These are phyloP conservation scores for Termitomyces sp. DNA, from an alignment of 768 basidiomycete species.

Conservation along the genomic window DNA sequence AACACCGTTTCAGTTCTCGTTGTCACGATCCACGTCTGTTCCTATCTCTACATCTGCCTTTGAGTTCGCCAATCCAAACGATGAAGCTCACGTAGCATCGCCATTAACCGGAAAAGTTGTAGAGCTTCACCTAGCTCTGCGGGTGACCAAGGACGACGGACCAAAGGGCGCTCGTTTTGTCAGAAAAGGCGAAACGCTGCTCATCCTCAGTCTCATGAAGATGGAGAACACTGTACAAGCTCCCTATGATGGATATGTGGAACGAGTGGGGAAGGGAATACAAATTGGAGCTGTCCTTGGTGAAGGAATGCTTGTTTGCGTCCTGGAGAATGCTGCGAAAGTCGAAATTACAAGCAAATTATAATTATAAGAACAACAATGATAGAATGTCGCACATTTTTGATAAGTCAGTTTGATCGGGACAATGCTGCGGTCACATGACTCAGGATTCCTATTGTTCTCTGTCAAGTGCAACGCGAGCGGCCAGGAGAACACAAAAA, in stretches of 20 bases:
- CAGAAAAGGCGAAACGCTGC: slow-evolving; percentile 26
- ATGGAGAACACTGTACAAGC: slow-evolving; percentile 30
- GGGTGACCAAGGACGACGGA: neutral
- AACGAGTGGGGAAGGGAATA: slow-evolving; percentile 26
- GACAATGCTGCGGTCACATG: neutral
- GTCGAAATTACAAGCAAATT: neutral
- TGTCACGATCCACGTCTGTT: slow-evolving; percentile 26
- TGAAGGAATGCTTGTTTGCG: slow-evolving; percentile 29
- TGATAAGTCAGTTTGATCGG: neutral
- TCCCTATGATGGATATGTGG: slow-evolving; percentile 23
- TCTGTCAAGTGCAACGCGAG: neutral
- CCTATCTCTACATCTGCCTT: slow-evolving; percentile 18
- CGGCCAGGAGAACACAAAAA: slow-evolving; percentile 20
- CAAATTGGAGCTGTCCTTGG: slow-evolving; percentile 24
- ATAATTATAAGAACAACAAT: neutral
- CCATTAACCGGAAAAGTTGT: slow-evolving; percentile 33
- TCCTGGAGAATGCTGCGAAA: slow-evolving; percentile 1
- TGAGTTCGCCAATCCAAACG: slow-evolving; percentile 30
- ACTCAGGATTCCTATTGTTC: neutral
- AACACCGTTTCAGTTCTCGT: slow-evolving; percentile 22
- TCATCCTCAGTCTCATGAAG: slow-evolving; percentile 34
- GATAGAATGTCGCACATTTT: neutral
- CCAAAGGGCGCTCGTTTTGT: slow-evolving; percentile 10
- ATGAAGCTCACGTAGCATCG: slow-evolving; percentile 21
- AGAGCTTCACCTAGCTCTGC: slow-evolving; percentile 26